A percentile compares a stretch with the other conserved stretches of the same genome.
Evolutionary conservation across 306 rosid genomes (phyloP).

Genomic region (Cucumis sativus): DNA sequence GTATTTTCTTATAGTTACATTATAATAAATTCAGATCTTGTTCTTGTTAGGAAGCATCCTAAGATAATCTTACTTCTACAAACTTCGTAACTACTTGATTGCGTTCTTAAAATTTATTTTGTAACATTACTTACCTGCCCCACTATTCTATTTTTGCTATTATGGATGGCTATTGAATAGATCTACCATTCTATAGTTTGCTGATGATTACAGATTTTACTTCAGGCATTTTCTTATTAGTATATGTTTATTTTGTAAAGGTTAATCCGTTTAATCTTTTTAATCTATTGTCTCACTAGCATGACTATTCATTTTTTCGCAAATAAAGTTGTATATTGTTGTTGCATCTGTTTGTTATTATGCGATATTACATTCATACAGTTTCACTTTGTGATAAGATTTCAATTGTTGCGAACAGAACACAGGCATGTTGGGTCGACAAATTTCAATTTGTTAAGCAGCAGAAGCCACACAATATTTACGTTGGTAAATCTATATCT

Average conservation of each 20-base stretch:
- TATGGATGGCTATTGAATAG: not conserved
- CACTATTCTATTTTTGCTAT: not conserved
- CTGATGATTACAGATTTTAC: not conserved
- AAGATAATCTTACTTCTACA: not conserved
- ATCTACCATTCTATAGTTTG: not conserved
- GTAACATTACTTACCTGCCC: not conserved
- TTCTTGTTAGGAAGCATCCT: too few species aligned
- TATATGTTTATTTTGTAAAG: not conserved
- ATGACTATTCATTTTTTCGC: not conserved
- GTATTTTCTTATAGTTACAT: too few species aligned
- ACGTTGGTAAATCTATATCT: slow-evolving; percentile 51
- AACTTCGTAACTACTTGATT: not conserved
- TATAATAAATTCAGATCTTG: too few species aligned
- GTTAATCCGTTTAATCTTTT: not conserved
- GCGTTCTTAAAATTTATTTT: not conserved
- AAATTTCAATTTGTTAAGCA: slow-evolving; percentile 89
- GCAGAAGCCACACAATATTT: slow-evolving; percentile 98
- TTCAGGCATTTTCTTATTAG: not conserved
- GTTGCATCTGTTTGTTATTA: not conserved
- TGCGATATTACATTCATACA: slow-evolving; percentile 7
- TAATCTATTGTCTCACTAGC: not conserved
- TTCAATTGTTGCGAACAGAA: slow-evolving; percentile 41
- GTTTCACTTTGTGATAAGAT: slow-evolving; percentile 10
- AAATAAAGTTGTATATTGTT: not conserved
- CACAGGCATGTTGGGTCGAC: slow-evolving; percentile 99